Evolutionary conservation across 371 early-diverging fungal species (phyloP).

Genomic region (Mortierella sp.): DNA sequence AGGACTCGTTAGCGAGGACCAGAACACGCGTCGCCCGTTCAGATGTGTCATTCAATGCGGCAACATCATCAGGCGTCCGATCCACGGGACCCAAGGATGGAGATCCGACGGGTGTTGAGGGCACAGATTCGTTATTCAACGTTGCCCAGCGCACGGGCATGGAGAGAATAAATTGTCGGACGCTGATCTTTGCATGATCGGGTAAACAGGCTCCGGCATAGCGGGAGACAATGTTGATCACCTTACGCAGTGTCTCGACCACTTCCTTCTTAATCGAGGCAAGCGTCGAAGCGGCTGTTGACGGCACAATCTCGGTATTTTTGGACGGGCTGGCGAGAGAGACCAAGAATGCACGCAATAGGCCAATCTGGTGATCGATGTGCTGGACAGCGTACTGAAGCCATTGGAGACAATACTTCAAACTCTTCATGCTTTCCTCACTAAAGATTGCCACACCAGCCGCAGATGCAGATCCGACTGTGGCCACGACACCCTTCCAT

Average conservation of each 20-base stretch:
- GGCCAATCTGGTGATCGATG: slow-evolving; percentile 82
- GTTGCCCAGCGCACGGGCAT: slow-evolving; percentile 89
- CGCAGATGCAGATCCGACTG: slow-evolving; percentile 74
- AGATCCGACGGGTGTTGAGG: slow-evolving; percentile 53
- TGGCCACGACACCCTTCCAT: slow-evolving; percentile 81
- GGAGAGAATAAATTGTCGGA: slow-evolving; percentile 87
- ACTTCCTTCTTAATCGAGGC: slow-evolving; percentile 82
- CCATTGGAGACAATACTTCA: slow-evolving; percentile 87
- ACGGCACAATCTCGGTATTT: slow-evolving; percentile 44
- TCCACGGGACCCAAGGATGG: slow-evolving; percentile 60
- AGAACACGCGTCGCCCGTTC: slow-evolving; percentile 73
- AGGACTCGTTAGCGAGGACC: slow-evolving; percentile 85
- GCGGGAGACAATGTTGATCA: slow-evolving; percentile 87
- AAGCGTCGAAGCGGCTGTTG: slow-evolving; percentile 59
- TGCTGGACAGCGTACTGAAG: slow-evolving; percentile 86
- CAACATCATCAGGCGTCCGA: slow-evolving; percentile 53
- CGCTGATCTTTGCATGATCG: slow-evolving; percentile 83
- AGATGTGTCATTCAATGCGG: slow-evolving; percentile 64
- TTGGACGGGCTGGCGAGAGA: slow-evolving; percentile 61
- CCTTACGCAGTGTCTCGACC: slow-evolving; percentile 86
- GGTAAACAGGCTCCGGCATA: slow-evolving; percentile 91
- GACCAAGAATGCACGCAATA: slow-evolving; percentile 75
- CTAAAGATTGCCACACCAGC: slow-evolving; percentile 81
- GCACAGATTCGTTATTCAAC: slow-evolving; percentile 58
- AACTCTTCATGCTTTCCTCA: slow-evolving; percentile 82